Base-by-base conservation (phyloP, 805 yeast genomes). In the Diddensiella santjacobensis region DNA sequence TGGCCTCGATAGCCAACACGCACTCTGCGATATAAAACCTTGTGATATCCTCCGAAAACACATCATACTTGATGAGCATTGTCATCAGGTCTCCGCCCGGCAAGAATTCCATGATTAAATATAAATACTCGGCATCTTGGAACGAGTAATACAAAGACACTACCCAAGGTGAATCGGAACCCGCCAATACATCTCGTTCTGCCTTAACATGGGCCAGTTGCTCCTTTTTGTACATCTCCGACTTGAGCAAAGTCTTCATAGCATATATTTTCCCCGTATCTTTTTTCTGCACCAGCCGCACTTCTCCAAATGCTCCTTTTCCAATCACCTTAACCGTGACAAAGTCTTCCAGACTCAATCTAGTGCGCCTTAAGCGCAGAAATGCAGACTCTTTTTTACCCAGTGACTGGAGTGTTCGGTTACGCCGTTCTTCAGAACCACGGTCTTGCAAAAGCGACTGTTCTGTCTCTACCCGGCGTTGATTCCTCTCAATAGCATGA, bases 251-350 rank as follows among this genome's bases (percentile, higher is more conserved):
- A 2, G 96, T 90, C 69, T 89, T 89, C 99, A 87, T 93, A 42
- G 96, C 96, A 71, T 82, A 89, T 30, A 86, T 90, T 68, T 86
- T 84, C 45, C 96, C 96, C 0, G 93, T 84, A 67, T 93, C 99
- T 45, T 73, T 75, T 72, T 90, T 91, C 63, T 93, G 97, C 11
- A 93, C 98, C 46, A 93, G 72, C 53, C 97, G 78, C 30, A 93
- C 99, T 63, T 89, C 97, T 53, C 99, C 99, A 71, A 93, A 93
- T 0, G 99, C 96, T 54, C 99, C 99, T 65, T 93, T 93, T 43
- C 99, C 99, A 55, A 81, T 78, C 30, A 85, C 96, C 67, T 88
- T 88, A 47, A 89, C 95, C 1, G 96, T 89, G 50, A 74, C 78
- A 68, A 89, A 87, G 68, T 89, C 97, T 36, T 84, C 93, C 38